Base-by-base conservation (phyloP, 176 grass and related monocot genomes). In the Paspalum notatum region DNA sequence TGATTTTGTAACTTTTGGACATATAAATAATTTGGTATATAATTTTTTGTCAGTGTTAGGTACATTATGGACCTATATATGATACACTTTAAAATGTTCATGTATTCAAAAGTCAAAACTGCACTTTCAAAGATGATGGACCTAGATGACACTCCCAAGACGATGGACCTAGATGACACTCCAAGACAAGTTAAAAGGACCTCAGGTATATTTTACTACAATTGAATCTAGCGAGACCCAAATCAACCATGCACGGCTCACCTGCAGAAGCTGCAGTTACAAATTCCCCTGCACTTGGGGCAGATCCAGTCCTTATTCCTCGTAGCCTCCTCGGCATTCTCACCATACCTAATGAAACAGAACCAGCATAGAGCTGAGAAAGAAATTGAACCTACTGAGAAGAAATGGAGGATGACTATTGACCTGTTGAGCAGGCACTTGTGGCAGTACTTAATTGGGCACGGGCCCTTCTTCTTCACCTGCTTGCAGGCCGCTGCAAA, bases 241-340 rank as follows among this genome's bases (percentile, higher is more conserved):
- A 59, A 71, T 32, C 20, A 64, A 15, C 21, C 68, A 79, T 45
- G 27, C 17, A 77, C 10, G 56, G 52, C 88, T 84, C 48, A 98
- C 95, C 91, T 98, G 92, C 95, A 98, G 49, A 89, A 86, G 76
- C 95, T 98, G 82, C 95, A 98, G 75, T 98, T 95, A 89, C 95
- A 98, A 27, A 98, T 89, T 26, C 88, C 92, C 37, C 90, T 91
- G 79, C 95, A 98, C 79, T 93, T 98, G 58, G 95, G 95, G 71
- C 95, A 98, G 59, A 47, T 93, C 95, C 95, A 98, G 38, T 61
- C 65, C 64, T 76, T 72, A 26, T 76, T 51, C 40, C 12, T 7
- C 9, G 53, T 66, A 55, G 66, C 87, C 80, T 95, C 84, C 81
- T 98, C 86, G 22, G 84, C 92, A 21, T 84, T 65, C 81, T 98